Conservation (phyloP, 176 grass and related monocot genomes). For the Chrysopogon serrulatus region DNA sequence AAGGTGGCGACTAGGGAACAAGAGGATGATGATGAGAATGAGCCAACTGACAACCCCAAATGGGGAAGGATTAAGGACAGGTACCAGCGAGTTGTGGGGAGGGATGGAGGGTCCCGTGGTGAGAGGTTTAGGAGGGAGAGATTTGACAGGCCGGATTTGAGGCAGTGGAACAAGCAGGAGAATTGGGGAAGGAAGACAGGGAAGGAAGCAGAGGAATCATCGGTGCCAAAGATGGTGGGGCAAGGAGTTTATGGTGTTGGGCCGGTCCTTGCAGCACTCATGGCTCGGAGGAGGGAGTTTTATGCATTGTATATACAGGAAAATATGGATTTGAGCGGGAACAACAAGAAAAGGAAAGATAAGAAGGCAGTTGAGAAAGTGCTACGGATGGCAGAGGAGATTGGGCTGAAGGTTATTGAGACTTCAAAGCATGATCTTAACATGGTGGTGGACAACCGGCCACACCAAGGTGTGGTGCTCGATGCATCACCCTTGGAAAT, state of each 20-base stretch:
- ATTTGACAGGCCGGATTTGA: conserved; percentile 43
- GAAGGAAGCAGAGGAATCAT: conserved; percentile 71
- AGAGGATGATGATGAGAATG: conserved; percentile 21
- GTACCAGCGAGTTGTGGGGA: conserved; percentile 23
- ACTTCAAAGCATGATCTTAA: conserved; percentile 94
- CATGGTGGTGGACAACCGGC: conserved; percentile 84
- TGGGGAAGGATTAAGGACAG: conserved; percentile 54
- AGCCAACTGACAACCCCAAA: conserved; percentile 54
- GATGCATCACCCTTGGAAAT: conserved; percentile 95
- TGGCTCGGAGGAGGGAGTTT: conserved; percentile 75
- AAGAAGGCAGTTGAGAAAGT: conserved; percentile 80
- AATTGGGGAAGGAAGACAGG: conserved; percentile 70
- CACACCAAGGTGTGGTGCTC: conserved; percentile 90
- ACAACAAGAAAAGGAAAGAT: conserved; percentile 95
- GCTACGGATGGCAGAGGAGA: conserved; percentile 49
- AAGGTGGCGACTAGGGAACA: neutral
- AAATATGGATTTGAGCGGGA: conserved; percentile 75
- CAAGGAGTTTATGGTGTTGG: conserved; percentile 87
- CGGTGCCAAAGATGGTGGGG: conserved; percentile 67
- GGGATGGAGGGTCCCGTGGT: conserved; percentile 25
- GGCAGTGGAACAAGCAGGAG: conserved; percentile 76
- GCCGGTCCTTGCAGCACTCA: conserved; percentile 70
- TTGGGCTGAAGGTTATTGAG: conserved; percentile 70
- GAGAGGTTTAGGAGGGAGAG: conserved; percentile 43
- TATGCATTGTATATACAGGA: conserved; percentile 83